Evolutionary conservation across 495 filamentous ascomycete genomes (phyloP), one percentile per base, ranked within the genome.

Genomic region (Massariosphaeria phaeospora): DNA sequence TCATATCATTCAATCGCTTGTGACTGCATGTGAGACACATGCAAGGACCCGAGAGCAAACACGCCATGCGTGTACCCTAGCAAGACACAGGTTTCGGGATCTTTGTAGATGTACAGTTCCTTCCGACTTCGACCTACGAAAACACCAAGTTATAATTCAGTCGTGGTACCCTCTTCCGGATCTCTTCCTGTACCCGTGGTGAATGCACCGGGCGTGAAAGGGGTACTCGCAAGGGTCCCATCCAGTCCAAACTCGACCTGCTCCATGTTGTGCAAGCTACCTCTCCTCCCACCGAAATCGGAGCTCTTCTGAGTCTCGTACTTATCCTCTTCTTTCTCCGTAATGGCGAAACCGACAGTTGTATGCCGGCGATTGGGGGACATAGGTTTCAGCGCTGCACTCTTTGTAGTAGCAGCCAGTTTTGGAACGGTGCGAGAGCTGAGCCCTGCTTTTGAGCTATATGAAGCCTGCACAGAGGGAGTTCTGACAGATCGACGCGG

Each of bases 341-440:
- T 5, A 8, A 46, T 31, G 1, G 21, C 55, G 39, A 56, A 51
- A 13, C 61, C 61, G 0, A 59, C 41, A 20, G 49, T 58, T 9
- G 61, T 59, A 31, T 59, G 55, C 13, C 61, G 55, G 13, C 55
- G 61, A 10, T 52, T 50, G 4, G 61, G 61, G 21, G 57, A 58
- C 5, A 54, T 20, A 18, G 49, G 41, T 31, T 20, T 30, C 18
- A 58, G 46, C 5, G 56, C 61, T 9, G 36, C 33, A 6, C 64
- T 52, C 27, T 64, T 50, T 5, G 60, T 24, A 11, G 51, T 20
- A n/a, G 45, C 36, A 3, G 23, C 18, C 11, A 21, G 53, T 12
- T 26, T 39, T 1, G 25, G 26, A 1, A 34, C 17, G 0, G 52
- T 42, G 10, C 18, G 39, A 1, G 43, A 26, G 10, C 15, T 11